Evolutionary conservation across 1,139 yeast species (phyloP), one percentile per base, ranked within the genome.

Genomic region (Magnusiomyces tetraspermus): DNA sequence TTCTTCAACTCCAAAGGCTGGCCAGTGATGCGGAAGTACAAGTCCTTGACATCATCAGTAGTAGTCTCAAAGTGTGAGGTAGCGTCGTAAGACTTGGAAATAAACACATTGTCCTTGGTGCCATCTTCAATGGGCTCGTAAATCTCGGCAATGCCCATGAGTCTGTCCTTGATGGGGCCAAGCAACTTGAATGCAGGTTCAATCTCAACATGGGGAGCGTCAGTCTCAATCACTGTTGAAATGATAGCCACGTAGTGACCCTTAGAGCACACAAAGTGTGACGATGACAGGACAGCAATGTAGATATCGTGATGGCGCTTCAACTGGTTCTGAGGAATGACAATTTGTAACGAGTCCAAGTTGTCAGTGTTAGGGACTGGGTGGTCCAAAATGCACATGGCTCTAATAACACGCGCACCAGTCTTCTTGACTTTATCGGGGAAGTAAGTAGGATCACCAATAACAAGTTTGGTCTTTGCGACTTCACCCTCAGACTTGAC

Each of bases 371-470:
- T 80, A 50, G 96, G 86, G 52, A 92, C 77, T 22, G 97, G 95
- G 66, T 89, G 97, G 64, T 90, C 85, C 67, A 94, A 74, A 56
- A 92, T 78, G 68, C 97, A 89, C 77, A 94, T 90, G 54, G 97
- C 97, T 67, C 99, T 81, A 60, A 92, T 89, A 51, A 94, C 96
- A 65, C 77, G 82, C 61, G 84, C 81, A 37, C 96, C 97, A 3
- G 92, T 83, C 67, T 86, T 80, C 67, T 79, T 76, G 55, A 92
- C 97, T 70, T 81, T 83, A 46, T 84, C 87, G 1, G 97, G 97
- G 81, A 92, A 92, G 68, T 92, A 92, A 17, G 98, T 92, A 55
- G 99, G 99, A 68, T 92, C 99, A 37, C 97, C 97, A 73, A 92
- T 89, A 44, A 92, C 95, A 58, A 89, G 75, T 60, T 96, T 96